These are phyloP conservation scores for Cyclocybe cylindracea DNA, from an alignment of 768 basidiomycete genomes.

Conservation along the genomic window DNA sequence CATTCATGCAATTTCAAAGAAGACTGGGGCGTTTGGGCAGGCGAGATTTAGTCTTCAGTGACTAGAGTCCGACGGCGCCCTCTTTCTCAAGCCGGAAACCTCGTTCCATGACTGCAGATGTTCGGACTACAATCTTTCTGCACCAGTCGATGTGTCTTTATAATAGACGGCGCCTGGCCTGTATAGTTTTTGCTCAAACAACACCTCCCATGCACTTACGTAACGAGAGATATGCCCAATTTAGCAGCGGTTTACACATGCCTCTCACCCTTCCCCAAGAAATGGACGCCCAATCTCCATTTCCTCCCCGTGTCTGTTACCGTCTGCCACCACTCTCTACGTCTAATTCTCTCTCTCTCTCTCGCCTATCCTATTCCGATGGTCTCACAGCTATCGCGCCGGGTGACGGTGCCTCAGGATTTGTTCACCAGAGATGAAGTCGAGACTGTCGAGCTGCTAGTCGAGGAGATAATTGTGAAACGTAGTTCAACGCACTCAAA, in stretches of 20 bases:
- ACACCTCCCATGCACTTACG: neutral
- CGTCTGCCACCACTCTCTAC: neutral
- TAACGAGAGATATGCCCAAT: neutral
- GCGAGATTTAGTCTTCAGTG: no score
- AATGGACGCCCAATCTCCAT: neutral
- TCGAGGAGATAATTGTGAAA: neutral
- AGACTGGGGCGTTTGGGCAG: no score
- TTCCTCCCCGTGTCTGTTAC: neutral
- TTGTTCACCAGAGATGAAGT: neutral
- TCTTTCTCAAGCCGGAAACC: no score
- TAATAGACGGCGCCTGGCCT: no score
- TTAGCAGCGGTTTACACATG: neutral
- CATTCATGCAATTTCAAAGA: no score
- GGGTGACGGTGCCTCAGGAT: neutral
- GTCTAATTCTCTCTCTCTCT: neutral
- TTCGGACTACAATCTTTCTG: no score
- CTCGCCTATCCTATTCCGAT: neutral
- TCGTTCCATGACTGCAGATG: no score
- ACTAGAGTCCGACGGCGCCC: no score
- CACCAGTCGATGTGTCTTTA: no score
- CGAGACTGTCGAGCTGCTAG: neutral
- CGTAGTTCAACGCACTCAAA: neutral
- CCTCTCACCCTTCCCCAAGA: conserved; percentile 4
- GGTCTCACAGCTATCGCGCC: neutral
- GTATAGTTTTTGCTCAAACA: no score